These are phyloP conservation scores for Gentiana dahurica DNA, from an alignment of 257 asterid species.

Conservation along the genomic window DNA sequence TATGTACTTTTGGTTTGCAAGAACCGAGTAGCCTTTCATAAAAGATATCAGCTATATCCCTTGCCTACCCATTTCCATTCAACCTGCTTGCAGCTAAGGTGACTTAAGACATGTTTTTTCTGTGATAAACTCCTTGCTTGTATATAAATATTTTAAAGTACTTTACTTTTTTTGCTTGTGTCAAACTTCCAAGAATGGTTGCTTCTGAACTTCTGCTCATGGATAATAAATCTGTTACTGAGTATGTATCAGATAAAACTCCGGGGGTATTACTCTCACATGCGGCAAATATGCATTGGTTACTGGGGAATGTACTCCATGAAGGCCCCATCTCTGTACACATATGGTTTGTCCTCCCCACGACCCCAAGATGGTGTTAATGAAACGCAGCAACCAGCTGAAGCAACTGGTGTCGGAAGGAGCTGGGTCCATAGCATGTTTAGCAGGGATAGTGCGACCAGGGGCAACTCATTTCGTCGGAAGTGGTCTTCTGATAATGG, in stretches of 20 bases:
- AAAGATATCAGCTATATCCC: no score
- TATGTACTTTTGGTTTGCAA: no score
- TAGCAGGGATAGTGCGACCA: constrained; percentile 55
- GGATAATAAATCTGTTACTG: constrained; percentile 9
- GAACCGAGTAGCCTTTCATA: no score
- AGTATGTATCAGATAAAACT: constrained; percentile 58
- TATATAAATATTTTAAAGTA: not conserved
- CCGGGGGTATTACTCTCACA: constrained; percentile 76
- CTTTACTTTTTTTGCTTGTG: not conserved
- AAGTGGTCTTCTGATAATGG: constrained; percentile 61
- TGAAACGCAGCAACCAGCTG: constrained; percentile 62
- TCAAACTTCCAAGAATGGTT: not conserved
- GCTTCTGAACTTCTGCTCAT: not conserved
- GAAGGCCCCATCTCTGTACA: constrained; percentile 49
- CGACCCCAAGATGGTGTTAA: constrained; percentile 62
- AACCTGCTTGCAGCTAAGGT: not conserved
- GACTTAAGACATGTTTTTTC: constrained; percentile 2
- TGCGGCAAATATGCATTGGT: constrained; percentile 65
- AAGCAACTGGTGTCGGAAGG: constrained; percentile 85
- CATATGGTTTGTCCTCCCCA: constrained; percentile 79
- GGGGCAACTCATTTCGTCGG: constrained; percentile 62
- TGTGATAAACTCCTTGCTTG: not conserved
- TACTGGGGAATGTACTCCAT: constrained; percentile 83
- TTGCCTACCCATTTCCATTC: not conserved
- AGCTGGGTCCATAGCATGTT: constrained; percentile 99